Evolutionary conservation across 148 eudicot species (phyloP), one percentile per base, ranked within the genome.

Genomic region (Camellia japonica): DNA sequence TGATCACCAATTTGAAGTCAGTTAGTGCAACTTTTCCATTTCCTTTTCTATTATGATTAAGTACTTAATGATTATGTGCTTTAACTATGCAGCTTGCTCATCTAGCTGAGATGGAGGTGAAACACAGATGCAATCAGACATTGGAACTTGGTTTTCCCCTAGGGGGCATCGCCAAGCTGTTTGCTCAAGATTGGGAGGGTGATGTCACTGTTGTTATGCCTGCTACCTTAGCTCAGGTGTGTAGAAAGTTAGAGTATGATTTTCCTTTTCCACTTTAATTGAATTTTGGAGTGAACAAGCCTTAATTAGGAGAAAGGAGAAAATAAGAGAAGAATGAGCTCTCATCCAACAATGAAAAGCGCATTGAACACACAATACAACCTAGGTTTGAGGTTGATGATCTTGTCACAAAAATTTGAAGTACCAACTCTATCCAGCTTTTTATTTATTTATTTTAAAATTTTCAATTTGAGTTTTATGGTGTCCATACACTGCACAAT

Each of bases 121-220:
- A 96, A 82, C 97, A 96, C 85, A 82, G 97, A 85, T 96, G 95
- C 89, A 87, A 89, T 87, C 98, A 96, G 85, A 79, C 92, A 80
- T 83, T 96, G 89, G 99, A 92, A 79, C 95, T 96, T 56, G 99
- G 99, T 68, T 94, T 94, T 79, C 98, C 99, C 4, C 74, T 93
- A 56, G 94, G 98, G 19, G 99, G 98, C 73, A 62, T 94, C 15
- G 92, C 97, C 62, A 92, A 90, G 86, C 89, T 96, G 51, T 96
- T 96, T 87, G 98, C 99, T 86, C 99, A 96, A 80, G 99, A 95
- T 68, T 96, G 99, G 99, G 99, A 96, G 81, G 99, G 99, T 55
- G 98, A 96, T 85, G 97, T 96, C 56, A 96, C 99, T 49, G 90
- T 96, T 51, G 99, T 96, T 51, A 94, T 96, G 99, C 99, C 99